Conservation (phyloP, 2,329 filamentous ascomycete species). For the Eutypa lata region DNA sequence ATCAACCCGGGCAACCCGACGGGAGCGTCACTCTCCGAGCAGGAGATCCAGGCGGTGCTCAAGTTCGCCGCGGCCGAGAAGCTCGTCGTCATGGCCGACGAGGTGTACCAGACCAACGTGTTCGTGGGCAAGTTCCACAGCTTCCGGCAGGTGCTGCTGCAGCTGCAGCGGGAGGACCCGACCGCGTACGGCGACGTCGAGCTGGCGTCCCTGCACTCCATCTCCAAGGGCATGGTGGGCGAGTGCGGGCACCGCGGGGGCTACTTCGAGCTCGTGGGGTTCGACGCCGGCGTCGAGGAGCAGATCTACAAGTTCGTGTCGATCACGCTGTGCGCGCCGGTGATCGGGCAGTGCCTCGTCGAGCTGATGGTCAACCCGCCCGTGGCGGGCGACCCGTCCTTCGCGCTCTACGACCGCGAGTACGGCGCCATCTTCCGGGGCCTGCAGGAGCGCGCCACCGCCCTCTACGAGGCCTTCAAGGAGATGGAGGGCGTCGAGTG, state of each 20-base stretch:
- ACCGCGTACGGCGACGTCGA: conserved; percentile 82
- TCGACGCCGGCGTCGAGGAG: conserved; percentile 78
- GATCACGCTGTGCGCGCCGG: conserved; percentile 93
- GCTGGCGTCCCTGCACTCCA: conserved; percentile 86
- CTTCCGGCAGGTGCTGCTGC: conserved; percentile 86
- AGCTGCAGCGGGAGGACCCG: conserved; percentile 71
- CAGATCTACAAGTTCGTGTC: conserved; percentile 99
- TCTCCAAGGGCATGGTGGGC: conserved; percentile 98
- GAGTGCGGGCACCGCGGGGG: conserved; percentile 97
- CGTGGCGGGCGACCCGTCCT: conserved; percentile 75
- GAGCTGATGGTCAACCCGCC: conserved; percentile 99
- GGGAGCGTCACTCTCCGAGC: conserved; percentile 75
- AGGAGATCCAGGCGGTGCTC: conserved; percentile 80
- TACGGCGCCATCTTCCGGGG: conserved; percentile 79
- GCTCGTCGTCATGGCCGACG: conserved; percentile 88
- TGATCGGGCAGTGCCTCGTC: conserved; percentile 92
- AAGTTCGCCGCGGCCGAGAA: conserved; percentile 81
- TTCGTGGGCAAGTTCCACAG: conserved; percentile 92
- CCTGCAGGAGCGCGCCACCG: conserved; percentile 74
- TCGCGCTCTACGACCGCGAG: conserved; percentile 79
- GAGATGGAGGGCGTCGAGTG: conserved; percentile 96
- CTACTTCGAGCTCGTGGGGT: conserved; percentile 94
- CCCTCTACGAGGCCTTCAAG: conserved; percentile 85
- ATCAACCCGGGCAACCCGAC: conserved; percentile 99
- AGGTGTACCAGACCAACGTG: conserved; percentile 99